Base-by-base conservation (phyloP, 768 basidiomycete genomes). In the Tulasnella sp. region DNA sequence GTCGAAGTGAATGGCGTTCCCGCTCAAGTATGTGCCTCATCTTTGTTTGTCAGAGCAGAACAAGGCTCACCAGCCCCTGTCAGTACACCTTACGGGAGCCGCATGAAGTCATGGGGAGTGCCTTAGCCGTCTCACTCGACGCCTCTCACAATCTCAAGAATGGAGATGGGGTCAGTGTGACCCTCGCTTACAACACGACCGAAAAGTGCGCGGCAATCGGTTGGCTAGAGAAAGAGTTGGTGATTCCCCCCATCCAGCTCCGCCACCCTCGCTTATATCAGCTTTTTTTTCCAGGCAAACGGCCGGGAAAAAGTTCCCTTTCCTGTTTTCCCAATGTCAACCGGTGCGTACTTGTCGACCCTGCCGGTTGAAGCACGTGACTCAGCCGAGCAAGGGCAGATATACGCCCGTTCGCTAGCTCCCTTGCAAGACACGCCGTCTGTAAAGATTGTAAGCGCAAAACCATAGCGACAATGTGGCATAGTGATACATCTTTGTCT, bases 281-380 rank as follows among this genome's bases (percentile, higher is more conserved):
- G 17, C n/a, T 29, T 58, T 11, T 54, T 49, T 22, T 14, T 25
- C 22, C 71, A 93, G 93, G 77, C 91, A 94, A 83, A 97, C 95
- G 0, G 92, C 93, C 77, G 94, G 94, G 9, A 94, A 94, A 79
- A 84, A 85, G 25, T 91, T 92, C 81, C 91, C 93, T 0, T 97
- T 92, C 83, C 83, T 98, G 19, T 98, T 96, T 85, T 94, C 93
- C 77, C 96, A 97, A 80, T 93, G 92, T 80, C 95, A 97, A 79
- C 93, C 96, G 3, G 76, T 76, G 31, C 2, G 76, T 76, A 70
- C 77, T 37, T 58, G 77, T 72, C 31, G 31, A 34, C 19, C 34
- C 14, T 17, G 9, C 29, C 37, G 67, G 29, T 58, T 58, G 54
- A 8, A 42, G 17, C 54, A 6, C 14, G 15, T 71, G 12, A 42